Base-by-base conservation (phyloP, 2,329 filamentous ascomycete species). In the Aspergillus sp. region DNA sequence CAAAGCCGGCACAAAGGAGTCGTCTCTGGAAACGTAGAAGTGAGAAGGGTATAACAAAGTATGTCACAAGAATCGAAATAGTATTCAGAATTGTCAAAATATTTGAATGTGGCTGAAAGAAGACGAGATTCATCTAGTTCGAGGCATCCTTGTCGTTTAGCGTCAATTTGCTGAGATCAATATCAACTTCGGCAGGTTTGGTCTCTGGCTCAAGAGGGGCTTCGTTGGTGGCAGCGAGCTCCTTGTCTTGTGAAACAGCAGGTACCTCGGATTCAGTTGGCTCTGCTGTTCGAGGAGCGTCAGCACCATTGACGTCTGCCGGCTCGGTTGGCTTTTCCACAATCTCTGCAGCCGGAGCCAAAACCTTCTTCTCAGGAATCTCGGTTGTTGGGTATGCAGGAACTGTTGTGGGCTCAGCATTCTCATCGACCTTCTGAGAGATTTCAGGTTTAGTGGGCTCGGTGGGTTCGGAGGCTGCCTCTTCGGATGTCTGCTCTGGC, bases 121-220 rank as follows among this genome's bases (percentile, higher is more conserved):
- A 41, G 17, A n/a, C 14, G 45, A 47, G 24, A 57, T 44, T 49
- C 41, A 33, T 27, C 24, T 55, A 60, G 55, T 51, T 47, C 15
- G 53, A 31, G 14, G 37, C n/a, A 21, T 55, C 40, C 24, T 49
- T 50, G 15, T 51, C 51, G 56, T 63, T 65, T 47, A 69, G 57
- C 23, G 65, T 57, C 46, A 70, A 55, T 35, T 59, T 66, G 48
- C 59, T 62, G 52, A 69, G 63, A 46, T 70, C 68, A 58, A 68
- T 60, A n/a, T 66, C 68, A 49, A 64, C 60, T 7, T 64, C 63
- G 52, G 61, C 56, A 14, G 62, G 47, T 46, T 65, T 64, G 2
- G 31, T n/a, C 11, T 15, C 35, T 12, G n/a, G 31, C 19, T 55
- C 45, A 5, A 49, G n/a, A 37, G 45, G 37, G 15, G 21, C 45